Evolutionary conservation across 1,284 basidiomycete genomes (phyloP), one percentile per base, ranked within the genome.

Genomic region (Apiotrichum veenhuisii): DNA sequence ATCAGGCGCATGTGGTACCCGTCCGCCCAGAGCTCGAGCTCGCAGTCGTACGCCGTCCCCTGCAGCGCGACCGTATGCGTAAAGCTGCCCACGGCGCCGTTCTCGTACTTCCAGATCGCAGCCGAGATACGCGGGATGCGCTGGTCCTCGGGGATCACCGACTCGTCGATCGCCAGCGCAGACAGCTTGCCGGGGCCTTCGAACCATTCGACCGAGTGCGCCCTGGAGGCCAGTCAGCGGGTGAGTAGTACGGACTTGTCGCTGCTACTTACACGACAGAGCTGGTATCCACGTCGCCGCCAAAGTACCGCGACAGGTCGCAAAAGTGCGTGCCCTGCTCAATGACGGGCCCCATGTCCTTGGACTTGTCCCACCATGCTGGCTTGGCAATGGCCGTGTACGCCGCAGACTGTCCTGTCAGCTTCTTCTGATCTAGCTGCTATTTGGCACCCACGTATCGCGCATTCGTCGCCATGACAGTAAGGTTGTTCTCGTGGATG

Each of bases 311-410:
- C 51, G 91, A 94, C 45, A 77, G 62, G 61, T 77, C 77, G 67
- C 80, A 80, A 67, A 85, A 84, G 72, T 85, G 95, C 8, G 95
- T 98, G 41, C 90, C 95, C 78, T 98, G 95, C 78, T 98, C 95
- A 61, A 98, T 84, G 70, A 98, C 85, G 14, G 95, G 95, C 33
- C 95, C 95, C 76, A 76, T 76, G 60, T 74, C 74, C 57, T 73
- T 89, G 25, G 87, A 84, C 80, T 98, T 98, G 83, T 94, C 88
- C 95, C 96, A 98, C 95, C 96, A 96, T 67, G 93, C 90, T 10
- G 85, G 85, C 79, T 96, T 96, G 42, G 85, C 85, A 64, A 95
- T 93, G 23, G 85, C 81, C 76, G 91, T 85, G 72, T 96, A 97
- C 23, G 94, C 94, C 74, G 88, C 90, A 8, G 73, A 72, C 30